Percentiles rank a stretch among this genome's conserved stretches.
Evolutionary conservation across 2,329 filamentous ascomycete species (phyloP).

Genomic region (Fragosphaeria purpurea): DNA sequence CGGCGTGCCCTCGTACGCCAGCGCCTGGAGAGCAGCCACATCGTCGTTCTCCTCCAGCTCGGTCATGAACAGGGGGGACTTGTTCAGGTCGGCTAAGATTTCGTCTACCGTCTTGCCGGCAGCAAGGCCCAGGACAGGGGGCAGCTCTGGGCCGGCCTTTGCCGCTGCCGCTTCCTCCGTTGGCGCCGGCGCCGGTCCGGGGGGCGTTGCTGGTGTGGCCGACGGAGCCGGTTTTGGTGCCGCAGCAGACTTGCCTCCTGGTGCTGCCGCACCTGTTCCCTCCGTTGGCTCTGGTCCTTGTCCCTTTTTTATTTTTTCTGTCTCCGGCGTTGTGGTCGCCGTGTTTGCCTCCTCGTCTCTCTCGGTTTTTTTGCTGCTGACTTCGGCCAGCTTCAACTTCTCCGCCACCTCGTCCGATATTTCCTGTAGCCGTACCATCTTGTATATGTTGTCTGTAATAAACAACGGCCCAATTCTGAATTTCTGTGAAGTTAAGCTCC

Average conservation of each 20-base stretch:
- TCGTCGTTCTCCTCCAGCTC: slow-evolving; percentile 76
- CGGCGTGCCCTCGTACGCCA: slow-evolving; percentile 87
- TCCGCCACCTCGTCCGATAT: slow-evolving; percentile 10
- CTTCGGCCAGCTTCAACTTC: slow-evolving; percentile 8
- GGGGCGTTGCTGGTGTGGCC: not conserved
- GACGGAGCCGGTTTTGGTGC: not conserved
- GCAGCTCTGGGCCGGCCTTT: slow-evolving; percentile 29
- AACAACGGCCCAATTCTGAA: no score
- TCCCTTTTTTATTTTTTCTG: no score
- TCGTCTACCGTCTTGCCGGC: slow-evolving; percentile 43
- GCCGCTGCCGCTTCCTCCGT: not conserved
- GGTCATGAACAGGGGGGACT: slow-evolving; percentile 88
- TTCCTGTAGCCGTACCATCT: slow-evolving; percentile 14
- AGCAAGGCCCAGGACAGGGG: slow-evolving; percentile 31
- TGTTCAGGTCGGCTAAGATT: slow-evolving; percentile 46
- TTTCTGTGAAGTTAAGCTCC: no score
- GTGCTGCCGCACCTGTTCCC: no score
- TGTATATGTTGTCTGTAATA: not conserved
- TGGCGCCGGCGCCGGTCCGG: not conserved
- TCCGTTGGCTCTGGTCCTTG: no score
- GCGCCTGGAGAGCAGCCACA: slow-evolving; percentile 76
- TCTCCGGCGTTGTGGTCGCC: no score
- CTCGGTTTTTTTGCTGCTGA: not conserved
- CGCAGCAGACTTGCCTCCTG: not conserved
- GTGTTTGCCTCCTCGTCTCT: not conserved